Base-by-base conservation (phyloP, 441 rosid genomes). In the Theobroma grandiflorum region DNA sequence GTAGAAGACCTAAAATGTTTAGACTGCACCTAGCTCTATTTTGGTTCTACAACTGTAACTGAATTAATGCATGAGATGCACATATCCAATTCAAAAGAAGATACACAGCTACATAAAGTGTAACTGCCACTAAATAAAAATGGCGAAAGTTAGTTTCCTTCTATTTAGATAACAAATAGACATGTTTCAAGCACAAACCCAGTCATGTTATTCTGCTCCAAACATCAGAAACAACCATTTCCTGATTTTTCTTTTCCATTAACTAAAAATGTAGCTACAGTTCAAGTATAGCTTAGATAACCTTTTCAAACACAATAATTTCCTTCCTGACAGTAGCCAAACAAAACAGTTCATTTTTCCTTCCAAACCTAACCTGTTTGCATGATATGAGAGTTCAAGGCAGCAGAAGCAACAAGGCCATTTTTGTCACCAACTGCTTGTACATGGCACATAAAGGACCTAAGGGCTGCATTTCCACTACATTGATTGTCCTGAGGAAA, bases 291-390 rank as follows among this genome's bases (percentile, higher is more conserved):
- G 37, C 63, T 58, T 38, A 37, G 6, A 53, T 72, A 45, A 45
- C 49, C 31, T 26, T 45, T 18, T 35, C 47, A 53, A 61, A 37
- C 26, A 37, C 63, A 62, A 72, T 53, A 10, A 53, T 53, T 72
- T n/a, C 10, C 35, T 37, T 72, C 62, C 45, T 72, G 38, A 63
- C 43, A 62, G 52, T 63, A 59, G 33, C 22, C 16, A 75, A 75
- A 45, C 4, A 47, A 52, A 35, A 31, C 38, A 38, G 22, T 64
- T 78, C 22, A 73, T 77, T 49, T 77, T 43, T 80, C 66, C 26
- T 67, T 61, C 72, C 45, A 68, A 86, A 89, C 38, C 83, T 57
- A 83, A 94, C 98, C 96, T 86, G 90, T 85, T 83, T 84, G 91
- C 76, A 79, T 73, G 73, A 87, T 74, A 53, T 82, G 93, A 58